Conservation (phyloP, 2,329 filamentous ascomycete genomes). For the Pyrenochaeta sp. region DNA sequence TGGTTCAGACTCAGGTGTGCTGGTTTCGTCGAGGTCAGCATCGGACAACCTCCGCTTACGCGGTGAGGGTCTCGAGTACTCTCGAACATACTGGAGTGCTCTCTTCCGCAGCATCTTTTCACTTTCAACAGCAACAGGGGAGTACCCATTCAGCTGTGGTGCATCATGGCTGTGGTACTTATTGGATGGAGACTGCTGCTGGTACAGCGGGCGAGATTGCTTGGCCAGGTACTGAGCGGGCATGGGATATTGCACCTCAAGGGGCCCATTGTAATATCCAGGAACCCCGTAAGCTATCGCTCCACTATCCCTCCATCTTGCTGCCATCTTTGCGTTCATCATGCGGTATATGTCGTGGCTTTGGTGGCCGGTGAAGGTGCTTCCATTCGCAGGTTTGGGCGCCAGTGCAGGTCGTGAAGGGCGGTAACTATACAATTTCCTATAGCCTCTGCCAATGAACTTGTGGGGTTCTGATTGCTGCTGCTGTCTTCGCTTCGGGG, state of each 20-base stretch:
- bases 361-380: conserved; percentile 21
- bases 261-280: conserved; percentile 6
- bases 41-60: conserved; percentile 17
- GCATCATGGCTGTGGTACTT: conserved; percentile 3
- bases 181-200: background rate
- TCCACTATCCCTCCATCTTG: background rate
- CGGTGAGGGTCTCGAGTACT: conserved; percentile 13
- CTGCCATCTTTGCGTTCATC: conserved; percentile 17
- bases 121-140: background rate
- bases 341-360: conserved; percentile 25
- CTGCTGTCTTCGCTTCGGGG: background rate
- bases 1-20: conserved; percentile 5
- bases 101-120: conserved; percentile 26
- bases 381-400: conserved; percentile 13
- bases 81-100: conserved; percentile 23
- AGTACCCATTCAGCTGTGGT: background rate
- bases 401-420: conserved; percentile 10
- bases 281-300: background rate
- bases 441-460: conserved; percentile 20
- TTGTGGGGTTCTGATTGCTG: conserved; percentile 12
- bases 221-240: conserved; percentile 10
- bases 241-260: conserved; percentile 12
- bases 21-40: conserved; percentile 13
- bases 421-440: conserved; percentile 14
- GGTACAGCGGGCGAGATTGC: background rate